Percentiles rank a stretch among this genome's conserved stretches.
Conservation (phyloP, 2,329 filamentous ascomycete genomes). For the Reticulascus tulasneorum region DNA sequence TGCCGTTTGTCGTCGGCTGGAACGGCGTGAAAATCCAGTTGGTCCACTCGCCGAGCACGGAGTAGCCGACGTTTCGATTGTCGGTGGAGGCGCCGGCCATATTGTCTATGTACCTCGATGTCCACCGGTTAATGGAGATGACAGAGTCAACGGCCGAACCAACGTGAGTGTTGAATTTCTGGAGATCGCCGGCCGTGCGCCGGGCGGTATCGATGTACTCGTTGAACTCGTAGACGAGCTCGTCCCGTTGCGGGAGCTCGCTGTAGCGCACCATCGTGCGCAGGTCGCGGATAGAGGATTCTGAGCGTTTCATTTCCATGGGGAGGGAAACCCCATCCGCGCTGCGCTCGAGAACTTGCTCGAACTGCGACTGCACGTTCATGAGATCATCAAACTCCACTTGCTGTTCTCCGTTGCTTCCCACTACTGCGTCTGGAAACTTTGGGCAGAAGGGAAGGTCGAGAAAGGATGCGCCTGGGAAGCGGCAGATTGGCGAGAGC, state of each 20-base stretch:
- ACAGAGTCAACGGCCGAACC: slow-evolving; percentile 71
- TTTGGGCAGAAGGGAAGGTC: slow-evolving; percentile 60
- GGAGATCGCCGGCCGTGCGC: slow-evolving; percentile 61
- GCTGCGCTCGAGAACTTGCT: slow-evolving; percentile 67
- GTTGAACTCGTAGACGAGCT: slow-evolving; percentile 72
- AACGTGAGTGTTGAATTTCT: slow-evolving; percentile 73
- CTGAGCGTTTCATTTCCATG: slow-evolving; percentile 74
- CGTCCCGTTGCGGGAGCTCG: slow-evolving; percentile 61
- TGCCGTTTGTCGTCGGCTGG: slow-evolving; percentile 41
- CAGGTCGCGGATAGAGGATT: slow-evolving; percentile 70
- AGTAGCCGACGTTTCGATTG: too few relatives aligned
- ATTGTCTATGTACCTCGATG: slow-evolving; percentile 62
- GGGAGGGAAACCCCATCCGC: slow-evolving; percentile 64
- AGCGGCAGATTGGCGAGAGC: slow-evolving; percentile 64
- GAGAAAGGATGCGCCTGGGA: slow-evolving; percentile 62
- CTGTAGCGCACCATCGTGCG: slow-evolving; percentile 69
- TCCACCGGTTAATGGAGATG: slow-evolving; percentile 73
- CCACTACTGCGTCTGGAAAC: too few relatives aligned
- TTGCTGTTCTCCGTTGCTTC: slow-evolving; percentile 15
- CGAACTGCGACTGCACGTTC: slow-evolving; percentile 69
- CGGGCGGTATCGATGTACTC: slow-evolving; percentile 69
- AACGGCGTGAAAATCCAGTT: slow-evolving; percentile 58
- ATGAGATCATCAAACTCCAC: slow-evolving; percentile 74
- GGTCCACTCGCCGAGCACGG: slow-evolving; percentile 33
- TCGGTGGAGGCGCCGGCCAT: slow-evolving; percentile 34